A percentile compares a stretch with the other conserved stretches of the same genome.
Conservation (phyloP, 331 rosid genomes). For the Quercus tomentella region DNA sequence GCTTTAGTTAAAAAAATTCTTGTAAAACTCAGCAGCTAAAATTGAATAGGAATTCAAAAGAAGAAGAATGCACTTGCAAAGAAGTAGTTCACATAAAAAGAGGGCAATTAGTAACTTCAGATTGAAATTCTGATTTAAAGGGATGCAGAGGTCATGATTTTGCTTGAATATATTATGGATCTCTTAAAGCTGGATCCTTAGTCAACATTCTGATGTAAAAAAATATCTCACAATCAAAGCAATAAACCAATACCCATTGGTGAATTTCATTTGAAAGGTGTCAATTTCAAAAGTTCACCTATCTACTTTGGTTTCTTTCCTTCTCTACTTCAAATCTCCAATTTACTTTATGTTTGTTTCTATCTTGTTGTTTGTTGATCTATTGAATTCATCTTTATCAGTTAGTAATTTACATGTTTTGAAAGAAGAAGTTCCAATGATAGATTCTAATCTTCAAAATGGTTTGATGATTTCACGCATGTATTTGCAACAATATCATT, state of each 20-base stretch:
- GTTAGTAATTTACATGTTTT: too few relatives aligned
- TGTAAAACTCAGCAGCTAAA: not conserved
- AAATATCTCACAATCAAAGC: too few relatives aligned
- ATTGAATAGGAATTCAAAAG: not conserved
- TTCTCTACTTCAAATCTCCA: too few relatives aligned
- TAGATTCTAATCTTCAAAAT: not conserved
- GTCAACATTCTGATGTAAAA: not conserved
- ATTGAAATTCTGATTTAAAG: not conserved
- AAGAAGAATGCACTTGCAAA: not conserved
- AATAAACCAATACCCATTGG: not conserved
- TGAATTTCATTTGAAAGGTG: not conserved
- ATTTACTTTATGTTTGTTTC: too few relatives aligned
- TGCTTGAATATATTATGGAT: not conserved
- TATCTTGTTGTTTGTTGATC: too few relatives aligned
- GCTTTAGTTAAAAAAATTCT: not conserved
- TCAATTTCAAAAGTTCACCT: too few relatives aligned
- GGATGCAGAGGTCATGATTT: not conserved
- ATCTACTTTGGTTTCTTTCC: too few relatives aligned
- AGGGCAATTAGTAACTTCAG: not conserved
- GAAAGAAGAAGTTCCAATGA: not conserved
- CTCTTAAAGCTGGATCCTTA: not conserved
- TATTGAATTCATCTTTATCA: too few relatives aligned
- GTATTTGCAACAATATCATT: constrained; percentile 91
- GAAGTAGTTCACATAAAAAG: not conserved
- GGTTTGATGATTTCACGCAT: constrained; percentile 48